phyloP scores from a whole-genome alignment of 257 asterid genomes.

The Mentha longifolia region DNA sequence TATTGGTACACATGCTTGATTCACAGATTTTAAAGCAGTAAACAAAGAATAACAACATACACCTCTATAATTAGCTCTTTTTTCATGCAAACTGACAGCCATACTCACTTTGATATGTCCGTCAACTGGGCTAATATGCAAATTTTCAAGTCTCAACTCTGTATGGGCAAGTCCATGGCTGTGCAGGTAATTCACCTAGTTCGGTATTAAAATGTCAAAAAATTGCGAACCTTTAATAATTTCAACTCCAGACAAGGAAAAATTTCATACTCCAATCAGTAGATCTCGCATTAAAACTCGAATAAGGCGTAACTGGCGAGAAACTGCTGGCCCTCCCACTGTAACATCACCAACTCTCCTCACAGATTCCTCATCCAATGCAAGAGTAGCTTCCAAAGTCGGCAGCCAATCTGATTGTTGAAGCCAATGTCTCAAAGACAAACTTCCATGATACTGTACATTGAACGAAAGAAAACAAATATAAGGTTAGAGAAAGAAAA shows the following conservation, averaged over 20 bases:
- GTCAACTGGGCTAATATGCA: conserved; percentile 91
- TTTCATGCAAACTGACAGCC: conserved; percentile 21
- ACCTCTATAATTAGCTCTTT: conserved; percentile 21
- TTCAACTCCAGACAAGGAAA: conserved; percentile 1
- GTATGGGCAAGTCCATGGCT: conserved; percentile 98
- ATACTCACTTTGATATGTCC: conserved; percentile 83
- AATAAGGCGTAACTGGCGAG: conserved; percentile 81
- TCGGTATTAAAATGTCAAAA: conserved; percentile 26
- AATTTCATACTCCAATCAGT: conserved; percentile 75
- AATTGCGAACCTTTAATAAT: conserved; percentile 17
- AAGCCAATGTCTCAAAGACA: conserved; percentile 96
- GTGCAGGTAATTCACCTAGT: conserved; percentile 94
- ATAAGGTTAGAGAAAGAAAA: not conserved
- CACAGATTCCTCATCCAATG: conserved; percentile 82
- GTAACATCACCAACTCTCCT: conserved; percentile 91
- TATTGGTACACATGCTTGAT: not conserved
- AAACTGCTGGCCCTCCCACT: conserved; percentile 90
- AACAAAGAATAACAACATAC: conserved; percentile 17
- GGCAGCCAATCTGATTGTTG: conserved; percentile 98
- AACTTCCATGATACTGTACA: conserved; percentile 87
- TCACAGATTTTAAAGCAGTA: not conserved
- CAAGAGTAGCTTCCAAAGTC: conserved; percentile 91
- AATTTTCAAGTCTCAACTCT: conserved; percentile 85
- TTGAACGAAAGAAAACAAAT: not conserved
- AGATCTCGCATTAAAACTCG: conserved; percentile 93